Evolutionary conservation across 1,284 basidiomycete genomes (phyloP).

Genomic region (Pseudozyma tsukubaensis): DNA sequence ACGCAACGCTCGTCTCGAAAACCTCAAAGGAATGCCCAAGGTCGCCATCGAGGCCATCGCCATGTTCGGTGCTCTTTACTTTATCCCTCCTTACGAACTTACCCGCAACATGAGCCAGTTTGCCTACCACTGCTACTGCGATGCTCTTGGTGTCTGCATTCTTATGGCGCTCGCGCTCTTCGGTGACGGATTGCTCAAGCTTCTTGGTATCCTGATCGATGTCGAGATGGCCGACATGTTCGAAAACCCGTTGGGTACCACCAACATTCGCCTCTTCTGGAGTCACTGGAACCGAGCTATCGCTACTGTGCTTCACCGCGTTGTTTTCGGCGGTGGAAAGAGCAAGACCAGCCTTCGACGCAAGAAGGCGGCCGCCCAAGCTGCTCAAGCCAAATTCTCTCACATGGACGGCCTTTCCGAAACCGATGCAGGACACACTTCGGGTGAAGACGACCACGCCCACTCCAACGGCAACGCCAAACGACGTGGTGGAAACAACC

Average conservation of each 20-base stretch:
- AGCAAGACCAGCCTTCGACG: slow-evolving; percentile 36
- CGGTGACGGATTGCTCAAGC: slow-evolving; percentile 61
- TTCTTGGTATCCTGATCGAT: slow-evolving; percentile 57
- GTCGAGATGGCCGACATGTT: slow-evolving; percentile 68
- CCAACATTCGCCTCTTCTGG: slow-evolving; percentile 67
- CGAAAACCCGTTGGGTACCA: slow-evolving; percentile 64
- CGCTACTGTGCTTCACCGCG: slow-evolving; percentile 66
- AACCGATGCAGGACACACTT: slow-evolving; percentile 57
- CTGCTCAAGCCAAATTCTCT: slow-evolving; percentile 21
- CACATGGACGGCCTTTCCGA: slow-evolving; percentile 63
- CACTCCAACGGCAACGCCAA: slow-evolving; percentile 7
- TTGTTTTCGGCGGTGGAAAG: slow-evolving; percentile 64
- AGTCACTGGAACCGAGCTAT: slow-evolving; percentile 68
- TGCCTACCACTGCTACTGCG: slow-evolving; percentile 60
- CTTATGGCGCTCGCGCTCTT: slow-evolving; percentile 62
- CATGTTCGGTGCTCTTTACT: slow-evolving; percentile 53
- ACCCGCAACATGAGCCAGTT: slow-evolving; percentile 57
- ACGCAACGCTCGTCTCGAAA: slow-evolving; percentile 52
- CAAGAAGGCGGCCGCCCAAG: slow-evolving; percentile 21
- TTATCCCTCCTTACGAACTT: slow-evolving; percentile 62
- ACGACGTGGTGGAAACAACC: slow-evolving; percentile 16
- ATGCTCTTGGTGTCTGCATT: slow-evolving; percentile 55
- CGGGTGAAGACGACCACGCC: slow-evolving; percentile 54
- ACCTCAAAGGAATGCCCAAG: slow-evolving; percentile 57
- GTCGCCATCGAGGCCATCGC: slow-evolving; percentile 53